Base-by-base conservation (phyloP, 768 basidiomycete species). In the Leccinum longicurvipes region DNA sequence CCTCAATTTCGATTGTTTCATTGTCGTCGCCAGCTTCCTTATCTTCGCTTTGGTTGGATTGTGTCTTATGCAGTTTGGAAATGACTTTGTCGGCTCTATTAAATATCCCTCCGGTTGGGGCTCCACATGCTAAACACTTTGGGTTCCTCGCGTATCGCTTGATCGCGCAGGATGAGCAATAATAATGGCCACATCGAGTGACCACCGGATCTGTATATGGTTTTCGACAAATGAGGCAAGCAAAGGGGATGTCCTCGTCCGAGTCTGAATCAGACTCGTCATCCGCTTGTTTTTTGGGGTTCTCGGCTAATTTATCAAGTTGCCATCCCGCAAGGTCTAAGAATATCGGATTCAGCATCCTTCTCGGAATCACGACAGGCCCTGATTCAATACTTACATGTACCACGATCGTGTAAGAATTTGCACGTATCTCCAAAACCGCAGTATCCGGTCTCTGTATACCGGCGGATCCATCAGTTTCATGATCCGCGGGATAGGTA, bases 381-480 rank as follows among this genome's bases (percentile, higher is more conserved):
- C 51, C 29, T 12, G 1, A 21, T 7, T 19, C 29, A 15, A 46
- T 53, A 84, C 89, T 70, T 65, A 91, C 91, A 93, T 32, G 91
- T 93, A 55, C 96, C 95, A 66, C 96, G 87, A 73, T 98, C 97
- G 74, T 98, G 97, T 69, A 98, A 79, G 78, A 98, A 98, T 79
- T 98, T 98, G 74, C 97, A 99, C 4, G 93, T 94, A 73, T 99
- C 97, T 28, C 97, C 97, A 71, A 96, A 99, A 21, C 97, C 97
- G 73, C 97, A 99, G 70, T 92, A 99, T 0, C 97, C 97, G 50
- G 97, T 99, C 77, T 98, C 96, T 96, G 66, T 32, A 17, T 19
- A 47, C 46, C 44, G n/a, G 49, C 3, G 12, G 48, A 28, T 42
- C 19, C 36, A 50, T 68, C 32, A 66, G 60, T 19, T 8, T 17